phyloP scores from a whole-genome alignment of 495 filamentous ascomycete species.

The Penicillium nucicola region DNA sequence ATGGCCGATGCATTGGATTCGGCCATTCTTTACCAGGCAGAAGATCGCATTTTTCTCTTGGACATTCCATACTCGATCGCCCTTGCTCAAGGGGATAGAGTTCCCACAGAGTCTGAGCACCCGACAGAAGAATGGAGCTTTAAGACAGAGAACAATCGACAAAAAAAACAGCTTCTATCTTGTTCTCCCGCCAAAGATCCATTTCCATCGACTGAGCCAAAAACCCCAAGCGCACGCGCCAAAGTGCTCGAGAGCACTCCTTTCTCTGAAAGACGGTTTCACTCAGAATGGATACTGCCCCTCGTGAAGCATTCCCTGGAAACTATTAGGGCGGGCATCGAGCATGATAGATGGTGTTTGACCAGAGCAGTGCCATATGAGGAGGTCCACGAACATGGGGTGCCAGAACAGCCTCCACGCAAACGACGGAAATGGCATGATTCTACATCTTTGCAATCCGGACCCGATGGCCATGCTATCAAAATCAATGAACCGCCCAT shows the following conservation, averaged over 20 bases:
- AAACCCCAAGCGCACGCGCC: slow-evolving; percentile 34
- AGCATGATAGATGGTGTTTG: slow-evolving; percentile 38
- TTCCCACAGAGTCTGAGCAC: slow-evolving; percentile 3
- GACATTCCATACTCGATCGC: slow-evolving; percentile 65
- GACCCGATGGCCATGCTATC: not conserved
- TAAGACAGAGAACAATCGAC: not conserved
- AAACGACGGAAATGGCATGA: slow-evolving; percentile 9
- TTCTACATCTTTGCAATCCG: not conserved
- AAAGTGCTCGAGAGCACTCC: slow-evolving; percentile 33
- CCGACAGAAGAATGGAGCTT: not conserved
- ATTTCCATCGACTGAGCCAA: slow-evolving; percentile 42
- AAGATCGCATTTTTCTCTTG: slow-evolving; percentile 48
- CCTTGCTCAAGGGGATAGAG: slow-evolving; percentile 24
- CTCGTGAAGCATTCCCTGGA: slow-evolving; percentile 23
- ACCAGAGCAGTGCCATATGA: slow-evolving; percentile 15
- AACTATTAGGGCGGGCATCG: slow-evolving; percentile 23
- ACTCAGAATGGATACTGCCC: slow-evolving; percentile 26
- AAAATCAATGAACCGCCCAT: slow-evolving; percentile 19
- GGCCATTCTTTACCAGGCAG: slow-evolving; percentile 50
- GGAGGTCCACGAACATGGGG: slow-evolving; percentile 3
- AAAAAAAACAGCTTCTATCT: slow-evolving; percentile 27
- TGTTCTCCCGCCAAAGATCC: slow-evolving; percentile 27
- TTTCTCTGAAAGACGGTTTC: slow-evolving; percentile 25
- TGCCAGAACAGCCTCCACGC: slow-evolving; percentile 5
- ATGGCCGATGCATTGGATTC: slow-evolving; percentile 9